A percentile compares a stretch with the other conserved stretches of the same genome.
Conservation (phyloP, 805 yeast species). For the Wickerhamomyces strasburgensis region DNA sequence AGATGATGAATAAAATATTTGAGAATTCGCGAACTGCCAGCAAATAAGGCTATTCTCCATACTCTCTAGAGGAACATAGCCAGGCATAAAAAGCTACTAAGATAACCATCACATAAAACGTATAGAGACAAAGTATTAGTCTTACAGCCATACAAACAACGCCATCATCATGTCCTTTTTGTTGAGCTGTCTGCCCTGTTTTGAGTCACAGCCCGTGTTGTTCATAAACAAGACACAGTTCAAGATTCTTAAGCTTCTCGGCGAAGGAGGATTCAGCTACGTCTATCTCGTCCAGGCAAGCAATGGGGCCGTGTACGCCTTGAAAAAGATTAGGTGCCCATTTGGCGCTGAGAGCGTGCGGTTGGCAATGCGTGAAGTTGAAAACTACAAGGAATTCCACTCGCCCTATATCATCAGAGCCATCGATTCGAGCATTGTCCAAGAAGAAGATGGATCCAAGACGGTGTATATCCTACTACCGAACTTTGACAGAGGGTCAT, state of each 20-base stretch:
- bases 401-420: conserved; percentile 64
- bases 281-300: conserved; percentile 67
- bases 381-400: conserved; percentile 64
- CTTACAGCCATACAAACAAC: too few relatives aligned
- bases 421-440: conserved; percentile 65
- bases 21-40: too few relatives aligned
- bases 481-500: conserved; percentile 62
- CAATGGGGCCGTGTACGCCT: conserved; percentile 53
- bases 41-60: too few relatives aligned
- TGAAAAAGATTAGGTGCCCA: conserved; percentile 84
- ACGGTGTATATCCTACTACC: conserved; percentile 79
- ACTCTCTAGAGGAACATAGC: too few relatives aligned
- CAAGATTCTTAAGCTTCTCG: conserved; percentile 64
- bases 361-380: conserved; percentile 72
- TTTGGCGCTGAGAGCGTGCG: conserved; percentile 75
- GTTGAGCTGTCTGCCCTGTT: conserved; percentile 17
- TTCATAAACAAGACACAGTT: conserved; percentile 58
- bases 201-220: conserved; percentile 48
- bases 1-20: too few relatives aligned
- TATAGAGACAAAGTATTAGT: too few relatives aligned
- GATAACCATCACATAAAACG: too few relatives aligned
- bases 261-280: conserved; percentile 88
- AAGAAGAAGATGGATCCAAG: conserved; percentile 74
- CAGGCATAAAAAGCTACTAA: too few relatives aligned
- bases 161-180: conserved; percentile 8